phyloP scores from a whole-genome alignment of 2,329 filamentous ascomycete species.

The Ophiostoma himal-ulmi region DNA sequence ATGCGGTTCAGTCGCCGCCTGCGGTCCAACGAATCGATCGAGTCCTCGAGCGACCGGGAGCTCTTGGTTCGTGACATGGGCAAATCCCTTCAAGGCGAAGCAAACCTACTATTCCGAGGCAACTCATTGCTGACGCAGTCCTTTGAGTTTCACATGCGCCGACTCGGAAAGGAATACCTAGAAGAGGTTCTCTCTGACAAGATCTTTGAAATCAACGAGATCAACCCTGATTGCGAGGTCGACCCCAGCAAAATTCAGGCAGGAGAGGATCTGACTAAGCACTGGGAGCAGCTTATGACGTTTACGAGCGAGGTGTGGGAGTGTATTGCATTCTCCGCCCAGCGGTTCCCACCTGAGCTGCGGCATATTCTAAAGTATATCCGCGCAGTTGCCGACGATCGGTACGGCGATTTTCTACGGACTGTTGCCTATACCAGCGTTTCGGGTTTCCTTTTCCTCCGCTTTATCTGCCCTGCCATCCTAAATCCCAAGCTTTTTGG shows the following conservation, averaged over 20 bases:
- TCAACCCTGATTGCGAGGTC: constrained; percentile 89
- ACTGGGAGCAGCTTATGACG: constrained; percentile 72
- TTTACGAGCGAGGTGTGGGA: constrained; percentile 82
- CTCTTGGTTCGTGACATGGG: constrained; percentile 69
- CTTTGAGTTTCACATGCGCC: constrained; percentile 91
- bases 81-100: constrained; percentile 75
- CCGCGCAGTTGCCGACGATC: constrained; percentile 84
- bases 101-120: constrained; percentile 89
- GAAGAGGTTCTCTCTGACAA: constrained; percentile 82
- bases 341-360: constrained; percentile 71
- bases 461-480: constrained; percentile 95
- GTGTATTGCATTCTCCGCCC: constrained; percentile 68
- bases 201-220: constrained; percentile 80
- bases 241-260: constrained; percentile 73
- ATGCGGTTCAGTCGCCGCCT: constrained; percentile 65
- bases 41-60: constrained; percentile 60
- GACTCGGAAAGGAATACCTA: constrained; percentile 86
- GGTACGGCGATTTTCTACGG: constrained; percentile 86
- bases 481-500: constrained; percentile 92
- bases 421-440: constrained; percentile 91
- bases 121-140: constrained; percentile 92
- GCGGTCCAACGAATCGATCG: constrained; percentile 63
- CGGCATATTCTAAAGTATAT: constrained; percentile 85
- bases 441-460: constrained; percentile 87
- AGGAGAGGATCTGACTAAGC: constrained; percentile 67